Evolutionary conservation across 1,284 basidiomycete genomes (phyloP), one percentile per base, ranked within the genome.

Genomic region (Trichosporon faecale): DNA sequence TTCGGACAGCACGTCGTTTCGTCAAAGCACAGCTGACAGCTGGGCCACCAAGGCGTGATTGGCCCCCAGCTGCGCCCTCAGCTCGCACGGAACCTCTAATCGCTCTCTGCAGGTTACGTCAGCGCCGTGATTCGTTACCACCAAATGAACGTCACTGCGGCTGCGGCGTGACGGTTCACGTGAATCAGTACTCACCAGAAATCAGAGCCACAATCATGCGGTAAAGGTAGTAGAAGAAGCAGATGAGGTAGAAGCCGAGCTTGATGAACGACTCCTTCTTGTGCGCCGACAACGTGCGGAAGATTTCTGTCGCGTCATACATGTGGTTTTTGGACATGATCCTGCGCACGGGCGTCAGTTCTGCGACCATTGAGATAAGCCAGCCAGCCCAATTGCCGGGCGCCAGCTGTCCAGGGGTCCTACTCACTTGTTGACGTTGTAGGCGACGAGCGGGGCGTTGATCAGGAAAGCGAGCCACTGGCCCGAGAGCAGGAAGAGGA

Each of bases 301-400:
- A 99, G 78, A 99, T 99, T 84, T 99, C 97, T 35, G 97, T 99
- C 67, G 96, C 96, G 83, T 99, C 96, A 82, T 98, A 96, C 92
- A 98, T 96, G 85, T 98, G 95, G 79, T 92, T 92, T 80, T 95
- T 95, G 83, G 91, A 91, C 79, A 92, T 88, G 80, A 98, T 94
- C 85, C 95, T 98, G 81, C 37, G 11, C 18, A 31, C 31, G 65
- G 31, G 60, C 25, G 55, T 60, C 60, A 57, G 66, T 12, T 9
- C 3, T 18, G 21, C 23, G 49, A 37, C 46, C 35, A 6, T 23
- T 21, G 11, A 27, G 49, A 57, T 12, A 46, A 14, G 44, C 40
- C 40, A 33, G 31, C 31, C 31, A 33, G 31, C 31, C 31, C 9
- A 9, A 9, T 33, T 6, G 7, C 37, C 37, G 6, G 12, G 40